These are phyloP conservation scores for Ophiocordyceps camponoti-saundersi DNA, from an alignment of 2,329 filamentous ascomycete species.

Conservation along the genomic window DNA sequence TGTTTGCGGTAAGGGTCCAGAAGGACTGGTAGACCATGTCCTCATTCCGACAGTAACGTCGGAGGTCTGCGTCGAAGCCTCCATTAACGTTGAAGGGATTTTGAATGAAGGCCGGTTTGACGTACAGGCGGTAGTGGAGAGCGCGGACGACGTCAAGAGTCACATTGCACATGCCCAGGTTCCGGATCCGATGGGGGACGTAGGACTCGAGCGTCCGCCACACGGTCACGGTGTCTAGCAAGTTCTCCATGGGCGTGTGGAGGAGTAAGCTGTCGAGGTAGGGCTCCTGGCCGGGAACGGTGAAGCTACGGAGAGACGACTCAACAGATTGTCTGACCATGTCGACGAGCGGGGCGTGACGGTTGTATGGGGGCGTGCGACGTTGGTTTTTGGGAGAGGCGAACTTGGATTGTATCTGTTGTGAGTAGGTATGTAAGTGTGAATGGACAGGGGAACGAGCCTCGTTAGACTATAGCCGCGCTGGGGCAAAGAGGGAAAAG, in stretches of 20 bases:
- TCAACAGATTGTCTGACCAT: conserved; percentile 52
- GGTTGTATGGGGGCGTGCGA: conserved; percentile 42
- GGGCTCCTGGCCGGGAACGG: conserved; percentile 16
- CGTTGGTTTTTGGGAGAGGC: conserved; percentile 49
- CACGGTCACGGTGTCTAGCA: conserved; percentile 37
- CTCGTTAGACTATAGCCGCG: no score
- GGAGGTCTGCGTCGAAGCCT: conserved; percentile 40
- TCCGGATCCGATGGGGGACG: conserved; percentile 44
- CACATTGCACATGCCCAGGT: conserved; percentile 64
- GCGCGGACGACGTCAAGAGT: conserved; percentile 35
- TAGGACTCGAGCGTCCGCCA: conserved; percentile 52
- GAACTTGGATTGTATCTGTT: conserved; percentile 69
- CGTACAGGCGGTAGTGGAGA: conserved; percentile 25
- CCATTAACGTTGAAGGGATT: conserved; percentile 53
- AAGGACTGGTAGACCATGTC: conserved; percentile 33
- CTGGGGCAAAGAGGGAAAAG: no score
- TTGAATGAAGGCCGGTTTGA: conserved; percentile 46
- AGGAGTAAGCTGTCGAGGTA: conserved; percentile 63
- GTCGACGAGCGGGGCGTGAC: conserved; percentile 35
- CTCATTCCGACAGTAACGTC: conserved; percentile 27
- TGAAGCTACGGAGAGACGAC: conserved; percentile 49
- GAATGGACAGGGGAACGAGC: no score
- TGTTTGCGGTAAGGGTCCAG: conserved; percentile 35
- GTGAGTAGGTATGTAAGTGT: no score
- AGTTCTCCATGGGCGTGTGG: conserved; percentile 35